Percentiles rank a stretch among this genome's conserved stretches.
Evolutionary conservation across 140 eudicot species (phyloP).

Genomic region (Cichorium intybus): DNA sequence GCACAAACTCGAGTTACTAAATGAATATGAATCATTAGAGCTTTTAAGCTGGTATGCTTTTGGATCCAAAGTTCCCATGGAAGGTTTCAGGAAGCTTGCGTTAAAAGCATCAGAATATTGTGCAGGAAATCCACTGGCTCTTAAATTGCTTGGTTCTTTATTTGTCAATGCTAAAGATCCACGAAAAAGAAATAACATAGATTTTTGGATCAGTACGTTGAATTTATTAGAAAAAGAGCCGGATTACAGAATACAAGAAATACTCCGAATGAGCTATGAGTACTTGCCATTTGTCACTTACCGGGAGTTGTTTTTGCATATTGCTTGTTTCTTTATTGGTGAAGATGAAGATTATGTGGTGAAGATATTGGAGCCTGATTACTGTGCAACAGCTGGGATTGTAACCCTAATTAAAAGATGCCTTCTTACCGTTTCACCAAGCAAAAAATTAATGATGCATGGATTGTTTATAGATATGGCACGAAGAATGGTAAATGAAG

Average conservation of each 20-base stretch:
- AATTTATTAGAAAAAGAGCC: slow-evolving; percentile 9
- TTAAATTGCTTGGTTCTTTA: slow-evolving; percentile 25
- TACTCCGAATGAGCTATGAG: slow-evolving; percentile 26
- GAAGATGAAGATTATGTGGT: slow-evolving; percentile 11
- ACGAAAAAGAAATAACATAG: slow-evolving; percentile 19
- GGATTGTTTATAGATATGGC: slow-evolving; percentile 37
- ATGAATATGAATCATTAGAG: slow-evolving; percentile 27
- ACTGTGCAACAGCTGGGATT: slow-evolving; percentile 30
- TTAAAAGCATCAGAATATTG: slow-evolving; percentile 18
- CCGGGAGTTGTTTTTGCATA: slow-evolving; percentile 27
- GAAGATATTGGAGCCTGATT: slow-evolving; percentile 29
- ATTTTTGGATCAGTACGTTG: slow-evolving; percentile 13
- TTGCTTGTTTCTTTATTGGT: slow-evolving; percentile 33
- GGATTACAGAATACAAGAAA: slow-evolving; percentile 8
- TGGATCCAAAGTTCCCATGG: slow-evolving; percentile 24
- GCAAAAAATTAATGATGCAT: slow-evolving; percentile 36
- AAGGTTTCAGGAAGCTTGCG: slow-evolving; percentile 21
- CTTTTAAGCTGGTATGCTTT: slow-evolving; percentile 35
- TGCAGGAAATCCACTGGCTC: slow-evolving; percentile 32
- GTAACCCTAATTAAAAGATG: slow-evolving; percentile 24
- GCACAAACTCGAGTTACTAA: slow-evolving; percentile 15
- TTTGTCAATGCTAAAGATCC: slow-evolving; percentile 20
- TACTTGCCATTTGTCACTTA: slow-evolving; percentile 15
- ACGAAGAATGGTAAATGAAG: slow-evolving; percentile 27
- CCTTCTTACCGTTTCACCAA: slow-evolving; percentile 20